These are phyloP conservation scores for Cladophialophora carrionii DNA, from an alignment of 2,329 filamentous ascomycete genomes.

Conservation along the genomic window DNA sequence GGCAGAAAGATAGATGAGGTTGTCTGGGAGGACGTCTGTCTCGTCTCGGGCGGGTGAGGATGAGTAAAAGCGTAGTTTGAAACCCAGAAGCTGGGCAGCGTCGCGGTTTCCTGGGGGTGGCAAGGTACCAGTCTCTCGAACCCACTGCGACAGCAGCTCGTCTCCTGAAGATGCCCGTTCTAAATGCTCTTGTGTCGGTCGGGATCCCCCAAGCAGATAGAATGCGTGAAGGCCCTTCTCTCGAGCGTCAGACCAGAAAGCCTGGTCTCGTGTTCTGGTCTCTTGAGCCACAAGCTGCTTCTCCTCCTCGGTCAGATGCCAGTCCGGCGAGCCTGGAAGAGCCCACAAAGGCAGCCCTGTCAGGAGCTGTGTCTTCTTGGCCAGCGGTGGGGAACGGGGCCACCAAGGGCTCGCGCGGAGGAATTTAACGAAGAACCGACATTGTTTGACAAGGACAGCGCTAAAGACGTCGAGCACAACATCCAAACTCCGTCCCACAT, in stretches of 20 bases:
- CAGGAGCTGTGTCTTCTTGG: constrained; percentile 7
- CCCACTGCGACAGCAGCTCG: constrained; percentile 70
- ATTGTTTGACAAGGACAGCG: constrained; percentile 88
- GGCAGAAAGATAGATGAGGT: constrained; percentile 87
- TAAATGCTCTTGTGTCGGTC: constrained; percentile 63
- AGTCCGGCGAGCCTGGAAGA: constrained; percentile 68
- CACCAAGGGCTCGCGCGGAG: constrained; percentile 94
- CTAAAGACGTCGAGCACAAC: constrained; percentile 95
- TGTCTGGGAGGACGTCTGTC: constrained; percentile 80
- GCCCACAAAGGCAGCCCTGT: constrained; percentile 85
- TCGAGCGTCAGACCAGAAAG: constrained; percentile 81
- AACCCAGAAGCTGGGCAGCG: constrained; percentile 91
- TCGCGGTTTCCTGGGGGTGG: constrained; percentile 86
- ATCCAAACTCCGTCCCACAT: constrained; percentile 91
- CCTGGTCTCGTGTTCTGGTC: constrained; percentile 67
- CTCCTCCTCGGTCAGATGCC: constrained; percentile 69
- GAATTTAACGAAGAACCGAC: constrained; percentile 91
- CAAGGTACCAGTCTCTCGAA: constrained; percentile 75
- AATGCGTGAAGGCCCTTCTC: constrained; percentile 79
- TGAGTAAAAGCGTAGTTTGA: constrained; percentile 95
- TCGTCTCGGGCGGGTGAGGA: constrained; percentile 71
- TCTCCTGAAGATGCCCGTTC: constrained; percentile 50
- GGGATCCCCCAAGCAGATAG: constrained; percentile 81
- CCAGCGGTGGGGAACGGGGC: constrained; percentile 63
- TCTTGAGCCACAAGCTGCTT: constrained; percentile 60